Evolutionary conservation across 106 monocot genomes (phyloP).

Genomic region (Dioscorea alata): DNA sequence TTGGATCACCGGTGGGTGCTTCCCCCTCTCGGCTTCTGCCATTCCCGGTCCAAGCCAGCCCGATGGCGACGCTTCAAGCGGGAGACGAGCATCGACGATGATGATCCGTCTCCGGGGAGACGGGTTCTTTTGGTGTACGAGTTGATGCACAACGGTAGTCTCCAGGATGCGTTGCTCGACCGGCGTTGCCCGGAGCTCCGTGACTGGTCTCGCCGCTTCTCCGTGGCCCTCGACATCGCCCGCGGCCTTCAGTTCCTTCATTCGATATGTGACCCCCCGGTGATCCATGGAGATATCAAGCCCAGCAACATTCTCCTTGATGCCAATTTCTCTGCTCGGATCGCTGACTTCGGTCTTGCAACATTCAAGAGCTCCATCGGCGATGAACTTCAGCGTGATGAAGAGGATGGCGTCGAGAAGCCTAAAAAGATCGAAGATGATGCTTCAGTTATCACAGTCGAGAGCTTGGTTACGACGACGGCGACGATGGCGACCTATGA

Average conservation of each 20-base stretch:
- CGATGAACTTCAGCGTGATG: constrained; percentile 4
- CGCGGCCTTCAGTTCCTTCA: constrained; percentile 73
- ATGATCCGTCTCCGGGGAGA: constrained; percentile 14
- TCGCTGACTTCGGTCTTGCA: constrained; percentile 89
- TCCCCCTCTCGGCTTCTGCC: constrained; percentile 47
- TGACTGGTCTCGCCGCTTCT: constrained; percentile 49
- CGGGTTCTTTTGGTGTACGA: constrained; percentile 65
- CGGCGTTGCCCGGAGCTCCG: constrained; percentile 54
- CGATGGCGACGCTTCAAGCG: not conserved
- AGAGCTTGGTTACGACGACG: constrained; percentile 17
- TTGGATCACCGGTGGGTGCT: constrained; percentile 25
- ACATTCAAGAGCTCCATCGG: constrained; percentile 12
- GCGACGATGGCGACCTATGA: not conserved
- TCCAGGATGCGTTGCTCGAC: constrained; percentile 74
- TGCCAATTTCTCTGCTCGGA: constrained; percentile 51
- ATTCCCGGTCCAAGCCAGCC: not conserved
- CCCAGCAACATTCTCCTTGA: constrained; percentile 95
- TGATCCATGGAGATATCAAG: constrained; percentile 92
- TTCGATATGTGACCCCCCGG: constrained; percentile 47
- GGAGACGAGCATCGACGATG: constrained; percentile 7
- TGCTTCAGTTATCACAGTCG: constrained; percentile 42
- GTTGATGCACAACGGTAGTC: constrained; percentile 78
- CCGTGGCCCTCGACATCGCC: constrained; percentile 56
- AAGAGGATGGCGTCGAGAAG: constrained; percentile 9
- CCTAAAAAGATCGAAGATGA: constrained; percentile 24